Percentiles rank a stretch among this genome's conserved stretches.
These are phyloP conservation scores for Chaetomidium leptoderma DNA, from an alignment of 495 filamentous ascomycete genomes.

Conservation along the genomic window DNA sequence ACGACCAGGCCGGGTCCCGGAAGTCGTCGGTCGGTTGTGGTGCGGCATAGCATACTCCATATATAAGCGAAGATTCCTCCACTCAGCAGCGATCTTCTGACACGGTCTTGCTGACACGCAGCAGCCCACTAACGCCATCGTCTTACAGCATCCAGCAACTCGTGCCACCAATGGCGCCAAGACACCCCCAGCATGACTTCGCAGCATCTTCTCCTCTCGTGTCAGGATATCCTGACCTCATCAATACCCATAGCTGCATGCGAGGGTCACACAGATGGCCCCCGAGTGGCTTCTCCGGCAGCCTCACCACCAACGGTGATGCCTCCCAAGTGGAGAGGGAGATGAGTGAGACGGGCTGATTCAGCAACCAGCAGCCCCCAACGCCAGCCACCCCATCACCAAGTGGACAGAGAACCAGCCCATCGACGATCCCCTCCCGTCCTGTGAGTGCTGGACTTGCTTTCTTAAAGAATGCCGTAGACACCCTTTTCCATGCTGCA, in stretches of 20 bases:
- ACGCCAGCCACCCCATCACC: not conserved
- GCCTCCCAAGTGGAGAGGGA: constrained; percentile 2
- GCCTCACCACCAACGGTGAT: not conserved
- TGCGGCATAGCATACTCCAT: not conserved
- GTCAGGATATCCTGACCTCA: not conserved
- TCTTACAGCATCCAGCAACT: not conserved
- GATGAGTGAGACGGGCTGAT: constrained; percentile 17
- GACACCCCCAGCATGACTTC: not conserved
- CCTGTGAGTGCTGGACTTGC: not conserved
- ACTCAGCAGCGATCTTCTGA: not conserved
- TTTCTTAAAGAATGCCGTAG: not conserved
- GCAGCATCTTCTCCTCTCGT: not conserved
- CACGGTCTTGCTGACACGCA: constrained; percentile 14
- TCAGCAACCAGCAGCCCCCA: constrained; percentile 15
- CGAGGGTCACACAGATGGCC: not conserved
- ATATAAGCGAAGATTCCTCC: not conserved
- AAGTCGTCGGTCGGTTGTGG: not conserved
- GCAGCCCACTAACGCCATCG: not conserved
- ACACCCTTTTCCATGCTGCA: not conserved
- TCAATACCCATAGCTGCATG: not conserved
- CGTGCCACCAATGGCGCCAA: constrained; percentile 7
- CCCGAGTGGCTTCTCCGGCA: not conserved
- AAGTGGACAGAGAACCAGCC: not conserved
- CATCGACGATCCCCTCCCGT: not conserved
- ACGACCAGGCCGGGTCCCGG: not conserved